phyloP scores from a whole-genome alignment of 441 rosid genomes.

The Adansonia gregorii region DNA sequence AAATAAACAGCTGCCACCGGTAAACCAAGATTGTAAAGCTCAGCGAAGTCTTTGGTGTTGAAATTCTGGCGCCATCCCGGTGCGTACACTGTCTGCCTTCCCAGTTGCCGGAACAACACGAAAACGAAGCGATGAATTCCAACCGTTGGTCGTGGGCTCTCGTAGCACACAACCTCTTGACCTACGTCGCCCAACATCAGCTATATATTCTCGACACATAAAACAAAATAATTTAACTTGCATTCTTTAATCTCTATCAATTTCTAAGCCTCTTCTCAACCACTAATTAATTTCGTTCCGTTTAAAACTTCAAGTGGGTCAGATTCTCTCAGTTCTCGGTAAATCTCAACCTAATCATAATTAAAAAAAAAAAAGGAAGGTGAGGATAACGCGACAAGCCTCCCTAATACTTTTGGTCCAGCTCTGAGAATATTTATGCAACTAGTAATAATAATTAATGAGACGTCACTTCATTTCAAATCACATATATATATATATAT shows the following conservation, averaged over 20 bases:
- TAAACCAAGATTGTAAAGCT: slow-evolving; percentile 70
- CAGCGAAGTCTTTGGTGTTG: slow-evolving; percentile 72
- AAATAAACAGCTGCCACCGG: slow-evolving; percentile 77
- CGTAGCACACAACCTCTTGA: slow-evolving; percentile 55
- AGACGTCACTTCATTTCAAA: no score
- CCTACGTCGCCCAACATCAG: slow-evolving; percentile 28
- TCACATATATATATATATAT: no score
- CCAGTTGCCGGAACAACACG: slow-evolving; percentile 50
- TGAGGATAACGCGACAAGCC: neutral
- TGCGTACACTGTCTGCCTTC: slow-evolving; percentile 60
- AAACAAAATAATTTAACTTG: no score
- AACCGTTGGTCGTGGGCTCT: slow-evolving; percentile 51
- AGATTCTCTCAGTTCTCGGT: no score
- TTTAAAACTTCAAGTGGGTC: no score
- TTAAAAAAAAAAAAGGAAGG: neutral
- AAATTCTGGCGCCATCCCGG: slow-evolving; percentile 92
- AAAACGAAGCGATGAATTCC: slow-evolving; percentile 63
- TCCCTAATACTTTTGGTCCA: neutral
- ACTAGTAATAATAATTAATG: no score
- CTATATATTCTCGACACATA: no score
- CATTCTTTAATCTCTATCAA: no score
- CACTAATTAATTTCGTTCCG: no score
- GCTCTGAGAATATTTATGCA: no score
- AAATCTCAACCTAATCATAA: neutral
- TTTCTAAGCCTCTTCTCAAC: no score